Percentiles rank a stretch among this genome's conserved stretches.
Evolutionary conservation across 1,284 basidiomycete species (phyloP).

Genomic region (Cutaneotrichosporon sp.): DNA sequence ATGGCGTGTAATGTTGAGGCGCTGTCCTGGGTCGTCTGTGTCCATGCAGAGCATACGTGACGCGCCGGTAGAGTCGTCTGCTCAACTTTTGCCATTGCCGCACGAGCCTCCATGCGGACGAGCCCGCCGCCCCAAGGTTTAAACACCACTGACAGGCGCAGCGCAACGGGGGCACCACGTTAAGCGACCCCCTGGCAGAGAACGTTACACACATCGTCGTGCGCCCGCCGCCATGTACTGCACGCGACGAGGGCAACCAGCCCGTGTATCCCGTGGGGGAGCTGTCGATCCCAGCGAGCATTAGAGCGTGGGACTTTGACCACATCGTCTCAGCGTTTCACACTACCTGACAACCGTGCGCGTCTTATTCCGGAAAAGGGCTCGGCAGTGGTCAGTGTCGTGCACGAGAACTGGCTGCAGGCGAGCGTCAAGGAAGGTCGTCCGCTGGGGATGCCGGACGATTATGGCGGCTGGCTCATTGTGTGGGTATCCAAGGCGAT

Average conservation of each 20-base stretch:
- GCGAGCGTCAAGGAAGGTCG: not conserved
- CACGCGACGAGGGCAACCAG: not conserved
- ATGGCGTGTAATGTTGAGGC: too few species aligned
- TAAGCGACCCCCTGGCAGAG: not conserved
- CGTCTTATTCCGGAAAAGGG: not conserved
- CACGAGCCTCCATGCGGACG: too few species aligned
- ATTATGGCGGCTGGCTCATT: conserved; percentile 7
- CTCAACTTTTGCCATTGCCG: too few species aligned
- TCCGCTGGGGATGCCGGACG: not conserved
- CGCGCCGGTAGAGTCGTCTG: too few species aligned
- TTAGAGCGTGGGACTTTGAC: conserved; percentile 1
- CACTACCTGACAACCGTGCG: not conserved
- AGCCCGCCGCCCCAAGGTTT: too few species aligned
- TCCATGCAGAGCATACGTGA: too few species aligned
- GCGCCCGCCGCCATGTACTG: not conserved
- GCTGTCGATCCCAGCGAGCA: not conserved
- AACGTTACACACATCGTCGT: conserved; percentile 7
- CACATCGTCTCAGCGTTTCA: conserved; percentile 1
- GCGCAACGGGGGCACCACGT: not conserved
- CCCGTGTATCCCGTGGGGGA: not conserved
- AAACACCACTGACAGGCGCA: too few species aligned
- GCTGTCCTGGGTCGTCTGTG: too few species aligned
- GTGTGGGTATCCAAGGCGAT: not conserved
- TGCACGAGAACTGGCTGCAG: conserved; percentile 4
- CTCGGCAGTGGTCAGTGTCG: not conserved